phyloP scores from a whole-genome alignment of 139 green algal genomes.

The Pycnococcus provasolii region DNA sequence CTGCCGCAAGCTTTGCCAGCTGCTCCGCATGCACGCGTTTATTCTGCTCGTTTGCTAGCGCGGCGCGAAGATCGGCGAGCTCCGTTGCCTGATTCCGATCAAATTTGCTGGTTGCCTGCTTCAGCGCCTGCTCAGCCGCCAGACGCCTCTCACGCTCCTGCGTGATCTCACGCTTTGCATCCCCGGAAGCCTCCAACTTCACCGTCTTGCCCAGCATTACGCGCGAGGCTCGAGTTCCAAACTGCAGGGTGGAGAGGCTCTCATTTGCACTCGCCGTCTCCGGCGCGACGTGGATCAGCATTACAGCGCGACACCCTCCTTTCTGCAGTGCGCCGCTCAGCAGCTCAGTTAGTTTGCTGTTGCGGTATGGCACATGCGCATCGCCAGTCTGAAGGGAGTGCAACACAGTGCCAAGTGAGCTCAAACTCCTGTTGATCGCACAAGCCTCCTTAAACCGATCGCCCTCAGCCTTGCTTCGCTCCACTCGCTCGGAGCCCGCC shows the following conservation, averaged over 20 bases:
- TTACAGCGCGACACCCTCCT: neutral
- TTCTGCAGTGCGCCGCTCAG: slow-evolving; percentile 2
- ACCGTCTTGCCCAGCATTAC: too few species aligned
- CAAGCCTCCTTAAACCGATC: slow-evolving; percentile 57
- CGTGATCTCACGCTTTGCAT: too few species aligned
- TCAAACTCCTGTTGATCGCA: slow-evolving; percentile 73
- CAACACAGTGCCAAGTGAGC: slow-evolving; percentile 59
- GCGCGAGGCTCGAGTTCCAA: neutral
- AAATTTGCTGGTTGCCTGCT: too few species aligned
- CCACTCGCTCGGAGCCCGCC: slow-evolving; percentile 51
- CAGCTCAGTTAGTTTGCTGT: slow-evolving; percentile 87
- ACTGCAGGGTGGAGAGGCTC: slow-evolving; percentile 1
- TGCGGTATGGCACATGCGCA: slow-evolving; percentile 79
- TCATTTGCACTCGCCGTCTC: neutral
- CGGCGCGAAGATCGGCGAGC: too few species aligned
- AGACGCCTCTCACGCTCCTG: too few species aligned
- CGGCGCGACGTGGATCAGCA: slow-evolving; percentile 4
- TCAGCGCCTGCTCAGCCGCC: too few species aligned
- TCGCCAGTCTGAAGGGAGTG: slow-evolving; percentile 31
- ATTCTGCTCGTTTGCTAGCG: too few species aligned
- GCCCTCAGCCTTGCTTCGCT: slow-evolving; percentile 36
- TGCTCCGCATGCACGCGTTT: too few species aligned
- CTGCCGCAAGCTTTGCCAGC: too few species aligned
- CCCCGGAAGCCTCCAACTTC: too few species aligned
- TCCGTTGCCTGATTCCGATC: too few species aligned